Evolutionary conservation across 805 yeast genomes (phyloP).

Genomic region (Pichia rugopelliculosa): DNA sequence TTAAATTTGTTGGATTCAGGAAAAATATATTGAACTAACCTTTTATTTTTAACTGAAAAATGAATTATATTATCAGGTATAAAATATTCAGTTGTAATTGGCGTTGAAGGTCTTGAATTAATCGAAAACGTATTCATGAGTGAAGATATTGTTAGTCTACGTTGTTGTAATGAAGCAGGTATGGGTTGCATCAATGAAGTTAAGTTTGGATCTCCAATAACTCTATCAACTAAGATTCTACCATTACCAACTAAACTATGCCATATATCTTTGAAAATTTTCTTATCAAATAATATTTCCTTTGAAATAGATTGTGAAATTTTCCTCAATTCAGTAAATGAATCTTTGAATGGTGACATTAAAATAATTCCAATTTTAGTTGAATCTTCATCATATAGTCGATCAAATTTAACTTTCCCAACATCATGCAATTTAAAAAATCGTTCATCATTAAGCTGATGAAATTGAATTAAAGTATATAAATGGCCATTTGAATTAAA

Average conservation of each 20-base stretch:
- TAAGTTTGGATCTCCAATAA: conserved; percentile 40
- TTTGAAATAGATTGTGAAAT: conserved; percentile 46
- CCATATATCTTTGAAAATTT: conserved; percentile 12
- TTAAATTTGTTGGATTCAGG: conserved; percentile 19
- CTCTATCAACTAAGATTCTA: conserved; percentile 21
- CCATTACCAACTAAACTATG: conserved; percentile 7
- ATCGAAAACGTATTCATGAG: conserved; percentile 29
- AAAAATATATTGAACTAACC: conserved; percentile 48
- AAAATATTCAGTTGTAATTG: background rate
- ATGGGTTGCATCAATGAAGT: background rate
- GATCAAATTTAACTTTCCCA: conserved; percentile 2
- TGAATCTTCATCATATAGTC: conserved; percentile 14
- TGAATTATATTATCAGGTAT: conserved; percentile 31
- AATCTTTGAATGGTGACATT: conserved; percentile 65
- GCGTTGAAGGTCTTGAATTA: conserved; percentile 20
- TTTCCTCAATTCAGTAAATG: conserved; percentile 68
- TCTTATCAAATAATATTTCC: conserved; percentile 32
- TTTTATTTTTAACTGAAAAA: conserved; percentile 70
- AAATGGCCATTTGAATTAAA: conserved; percentile 85
- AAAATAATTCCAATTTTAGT: conserved; percentile 36
- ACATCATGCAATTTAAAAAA: conserved; percentile 25
- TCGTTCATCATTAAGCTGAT: conserved; percentile 32
- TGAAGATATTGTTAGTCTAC: conserved; percentile 4
- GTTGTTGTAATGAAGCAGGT: background rate
- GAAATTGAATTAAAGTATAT: conserved; percentile 67